phyloP scores from a whole-genome alignment of 495 filamentous ascomycete genomes.

The Penicillium bovifimosum region DNA sequence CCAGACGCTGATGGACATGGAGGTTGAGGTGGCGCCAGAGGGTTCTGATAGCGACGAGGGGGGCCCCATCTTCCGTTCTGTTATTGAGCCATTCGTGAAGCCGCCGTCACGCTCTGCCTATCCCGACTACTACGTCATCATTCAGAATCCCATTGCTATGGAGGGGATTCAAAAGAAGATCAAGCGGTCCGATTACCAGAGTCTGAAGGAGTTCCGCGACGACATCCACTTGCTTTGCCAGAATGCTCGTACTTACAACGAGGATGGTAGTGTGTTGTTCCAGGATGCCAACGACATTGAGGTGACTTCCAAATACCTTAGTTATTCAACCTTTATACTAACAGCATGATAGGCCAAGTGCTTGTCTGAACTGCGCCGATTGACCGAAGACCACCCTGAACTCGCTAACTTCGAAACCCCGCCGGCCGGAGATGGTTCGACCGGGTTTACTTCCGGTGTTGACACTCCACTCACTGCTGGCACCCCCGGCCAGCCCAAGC shows the following conservation, averaged over 20 bases:
- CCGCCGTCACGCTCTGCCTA: constrained; percentile 82
- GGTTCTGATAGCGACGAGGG: constrained; percentile 57
- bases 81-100: constrained; percentile 93
- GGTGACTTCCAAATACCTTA: constrained; percentile 47
- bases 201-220: constrained; percentile 67
- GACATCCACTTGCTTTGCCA: constrained; percentile 80
- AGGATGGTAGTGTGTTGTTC: constrained; percentile 86
- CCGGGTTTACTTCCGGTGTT: constrained; percentile 57
- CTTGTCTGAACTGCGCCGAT: constrained; percentile 59
- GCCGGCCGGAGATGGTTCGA: constrained; percentile 56
- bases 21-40: constrained; percentile 55
- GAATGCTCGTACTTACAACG: constrained; percentile 93
- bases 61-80: constrained; percentile 56
- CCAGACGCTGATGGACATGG: constrained; percentile 73
- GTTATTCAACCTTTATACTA: constrained; percentile 18
- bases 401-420: constrained; percentile 64
- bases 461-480: constrained; percentile 63
- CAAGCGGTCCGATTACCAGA: constrained; percentile 86
- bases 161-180: constrained; percentile 89
- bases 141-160: constrained; percentile 87
- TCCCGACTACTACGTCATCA: constrained; percentile 90
- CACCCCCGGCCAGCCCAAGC: constrained; percentile 49
- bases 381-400: constrained; percentile 65
- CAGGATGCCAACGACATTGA: constrained; percentile 90
- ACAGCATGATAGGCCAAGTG: constrained; percentile 54